These are phyloP conservation scores for Phialemoniopsis sp. DNA, from an alignment of 2,329 filamentous ascomycete species.

Conservation along the genomic window DNA sequence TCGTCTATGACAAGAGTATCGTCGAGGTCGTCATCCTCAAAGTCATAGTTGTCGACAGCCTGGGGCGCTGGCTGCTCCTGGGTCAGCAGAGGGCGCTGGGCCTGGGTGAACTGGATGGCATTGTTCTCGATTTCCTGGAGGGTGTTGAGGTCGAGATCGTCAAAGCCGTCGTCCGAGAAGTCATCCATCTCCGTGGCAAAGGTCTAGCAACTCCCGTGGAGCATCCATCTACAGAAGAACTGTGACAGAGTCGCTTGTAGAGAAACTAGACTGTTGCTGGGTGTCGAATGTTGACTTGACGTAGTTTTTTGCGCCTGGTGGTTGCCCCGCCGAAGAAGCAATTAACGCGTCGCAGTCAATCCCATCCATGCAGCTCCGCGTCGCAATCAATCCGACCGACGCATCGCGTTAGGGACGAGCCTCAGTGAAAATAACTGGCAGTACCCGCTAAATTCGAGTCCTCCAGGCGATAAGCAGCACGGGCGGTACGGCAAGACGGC, in stretches of 20 bases:
- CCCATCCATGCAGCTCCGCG: too few species aligned
- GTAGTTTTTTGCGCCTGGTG: too few species aligned
- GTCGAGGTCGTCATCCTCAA: constrained; percentile 55
- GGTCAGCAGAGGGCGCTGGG: constrained; percentile 21
- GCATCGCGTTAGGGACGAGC: too few species aligned
- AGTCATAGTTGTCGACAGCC: constrained; percentile 30
- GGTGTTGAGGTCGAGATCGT: constrained; percentile 52
- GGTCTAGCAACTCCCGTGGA: background rate
- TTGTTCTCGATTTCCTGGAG: constrained; percentile 61
- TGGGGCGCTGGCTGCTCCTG: constrained; percentile 12
- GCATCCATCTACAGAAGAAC: background rate
- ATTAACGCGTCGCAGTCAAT: too few species aligned
- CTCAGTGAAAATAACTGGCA: too few species aligned
- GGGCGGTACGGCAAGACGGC: too few species aligned
- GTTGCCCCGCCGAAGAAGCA: too few species aligned
- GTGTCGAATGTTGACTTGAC: too few species aligned
- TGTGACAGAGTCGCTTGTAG: background rate
- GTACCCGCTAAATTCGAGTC: too few species aligned
- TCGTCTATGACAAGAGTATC: constrained; percentile 52
- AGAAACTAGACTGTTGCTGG: too few species aligned
- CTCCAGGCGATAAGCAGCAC: too few species aligned
- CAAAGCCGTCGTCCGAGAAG: constrained; percentile 61
- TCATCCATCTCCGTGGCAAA: constrained; percentile 40
- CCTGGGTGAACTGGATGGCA: constrained; percentile 58
- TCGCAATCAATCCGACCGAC: too few species aligned